Evolutionary conservation across 1,284 basidiomycete species (phyloP), one percentile per base, ranked within the genome.

Genomic region (Ceratobasidium sp.): DNA sequence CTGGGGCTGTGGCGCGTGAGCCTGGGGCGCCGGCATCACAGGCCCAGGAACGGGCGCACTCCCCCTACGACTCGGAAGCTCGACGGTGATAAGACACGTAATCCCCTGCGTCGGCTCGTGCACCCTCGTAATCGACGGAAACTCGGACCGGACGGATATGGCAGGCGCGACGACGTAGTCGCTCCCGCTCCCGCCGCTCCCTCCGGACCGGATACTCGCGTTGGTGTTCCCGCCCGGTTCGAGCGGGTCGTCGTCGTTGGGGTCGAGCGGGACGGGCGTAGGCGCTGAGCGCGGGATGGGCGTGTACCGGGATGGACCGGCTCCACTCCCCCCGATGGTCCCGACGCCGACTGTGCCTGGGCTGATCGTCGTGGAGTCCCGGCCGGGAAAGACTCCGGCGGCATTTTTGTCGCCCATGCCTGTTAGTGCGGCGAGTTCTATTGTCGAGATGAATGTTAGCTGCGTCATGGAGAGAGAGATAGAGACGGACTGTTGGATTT

Each of bases 101-200:
- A 98, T 87, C 1, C 94, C 93, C 83, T 95, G 94, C 78, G 88
- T 92, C 66, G 90, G 84, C 82, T 97, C 95, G 78, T 86, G 83
- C 66, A 81, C 91, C 78, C 94, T 90, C 26, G 93, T 91, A 69
- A 97, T 89, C 58, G 93, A 93, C 1, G 92, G 89, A 84, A 95
- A 97, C 85, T 98, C 97, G 3, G 97, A 92, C 69, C 93, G 91
- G 82, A 97, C 94, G 83, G 94, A 93, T 82, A 98, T 96, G 26
- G 92, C 92, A 2, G 97, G 97, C 0, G 95, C 91, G 82, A 97
- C 92, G 80, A 97, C 90, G 83, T 94, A 94, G 71, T 76, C 70
- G 87, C 9, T 90, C 66, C 86, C 85, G 58, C 86, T 85, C 9
- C 84, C 85, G 42, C 61, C 20, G 18, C 88, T 91, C 82, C 88